A percentile compares a stretch with the other conserved stretches of the same genome.
Conservation (phyloP, 495 filamentous ascomycete species). For the Amorphotheca resinae region DNA sequence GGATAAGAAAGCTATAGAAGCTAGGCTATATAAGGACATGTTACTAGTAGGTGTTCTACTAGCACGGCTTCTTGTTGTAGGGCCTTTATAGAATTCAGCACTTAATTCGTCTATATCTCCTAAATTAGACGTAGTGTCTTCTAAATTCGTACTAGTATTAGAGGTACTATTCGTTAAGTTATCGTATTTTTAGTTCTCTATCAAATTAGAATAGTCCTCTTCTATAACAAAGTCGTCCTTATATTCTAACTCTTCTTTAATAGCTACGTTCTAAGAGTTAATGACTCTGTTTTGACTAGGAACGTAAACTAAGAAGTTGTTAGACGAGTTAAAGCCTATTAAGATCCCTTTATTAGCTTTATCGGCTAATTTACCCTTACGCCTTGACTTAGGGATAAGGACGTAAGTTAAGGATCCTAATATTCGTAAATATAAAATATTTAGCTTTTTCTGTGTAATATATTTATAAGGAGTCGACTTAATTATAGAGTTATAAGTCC, state of each 20-base stretch:
- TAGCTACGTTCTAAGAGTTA: slow-evolving; percentile 5
- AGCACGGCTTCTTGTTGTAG: too few species aligned
- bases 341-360: slow-evolving; percentile 5
- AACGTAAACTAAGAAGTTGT: slow-evolving; percentile 9
- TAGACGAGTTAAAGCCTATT: slow-evolving; percentile 5
- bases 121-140: too few species aligned
- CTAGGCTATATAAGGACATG: not conserved
- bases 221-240: slow-evolving; percentile 5
- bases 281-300: slow-evolving; percentile 5
- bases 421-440: slow-evolving; percentile 5
- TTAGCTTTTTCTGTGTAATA: not conserved
- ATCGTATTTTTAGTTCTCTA: too few species aligned
- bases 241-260: slow-evolving; percentile 9
- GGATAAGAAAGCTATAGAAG: slow-evolving; percentile 1
- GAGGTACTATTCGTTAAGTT: too few species aligned
- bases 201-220: slow-evolving; percentile 2
- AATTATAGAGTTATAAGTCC: slow-evolving; percentile 9
- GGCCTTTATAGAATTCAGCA: too few species aligned
- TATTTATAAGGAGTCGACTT: slow-evolving; percentile 1
- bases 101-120: too few species aligned
- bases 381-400: slow-evolving; percentile 1
- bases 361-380: slow-evolving; percentile 4
- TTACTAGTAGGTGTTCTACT: too few species aligned
- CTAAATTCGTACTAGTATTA: too few species aligned
- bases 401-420: slow-evolving; percentile 6